Evolutionary conservation across 2,329 filamentous ascomycete species (phyloP).

Genomic region (Curvularia sp.): DNA sequence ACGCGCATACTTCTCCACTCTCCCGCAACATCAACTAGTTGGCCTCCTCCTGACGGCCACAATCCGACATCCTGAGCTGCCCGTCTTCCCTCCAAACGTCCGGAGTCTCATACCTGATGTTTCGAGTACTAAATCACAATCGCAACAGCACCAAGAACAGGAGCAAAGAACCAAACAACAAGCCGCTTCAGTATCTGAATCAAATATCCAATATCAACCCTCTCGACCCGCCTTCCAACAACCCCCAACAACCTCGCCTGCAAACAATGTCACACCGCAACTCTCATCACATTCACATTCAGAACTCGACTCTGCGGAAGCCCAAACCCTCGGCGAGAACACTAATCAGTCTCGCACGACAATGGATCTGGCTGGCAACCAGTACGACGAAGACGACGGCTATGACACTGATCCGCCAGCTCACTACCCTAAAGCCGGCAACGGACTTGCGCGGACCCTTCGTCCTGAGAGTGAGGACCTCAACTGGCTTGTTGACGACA

Average conservation of each 20-base stretch:
- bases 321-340: conserved; percentile 42
- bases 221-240: conserved; percentile 19
- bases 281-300: conserved; percentile 31
- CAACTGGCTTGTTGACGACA: conserved; percentile 68
- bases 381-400: conserved; percentile 57
- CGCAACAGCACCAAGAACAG: conserved; percentile 19
- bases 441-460: conserved; percentile 63
- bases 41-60: conserved; percentile 69
- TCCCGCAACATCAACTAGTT: conserved; percentile 68
- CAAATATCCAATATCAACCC: conserved; percentile 21
- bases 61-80: conserved; percentile 67
- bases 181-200: conserved; percentile 10
- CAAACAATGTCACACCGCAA: conserved; percentile 45
- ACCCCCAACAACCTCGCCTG: conserved; percentile 22
- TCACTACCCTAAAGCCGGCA: conserved; percentile 68
- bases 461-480: conserved; percentile 65
- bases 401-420: conserved; percentile 62
- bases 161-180: neutral
- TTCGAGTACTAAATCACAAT: conserved; percentile 19
- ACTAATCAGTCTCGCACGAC: conserved; percentile 25
- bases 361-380: conserved; percentile 30
- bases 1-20: conserved; percentile 66
- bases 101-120: conserved; percentile 31
- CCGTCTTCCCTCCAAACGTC: conserved; percentile 64
- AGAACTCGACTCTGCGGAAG: conserved; percentile 42